Conservation (phyloP, 176 grass and related monocot species). For the Oryza meridionalis region DNA sequence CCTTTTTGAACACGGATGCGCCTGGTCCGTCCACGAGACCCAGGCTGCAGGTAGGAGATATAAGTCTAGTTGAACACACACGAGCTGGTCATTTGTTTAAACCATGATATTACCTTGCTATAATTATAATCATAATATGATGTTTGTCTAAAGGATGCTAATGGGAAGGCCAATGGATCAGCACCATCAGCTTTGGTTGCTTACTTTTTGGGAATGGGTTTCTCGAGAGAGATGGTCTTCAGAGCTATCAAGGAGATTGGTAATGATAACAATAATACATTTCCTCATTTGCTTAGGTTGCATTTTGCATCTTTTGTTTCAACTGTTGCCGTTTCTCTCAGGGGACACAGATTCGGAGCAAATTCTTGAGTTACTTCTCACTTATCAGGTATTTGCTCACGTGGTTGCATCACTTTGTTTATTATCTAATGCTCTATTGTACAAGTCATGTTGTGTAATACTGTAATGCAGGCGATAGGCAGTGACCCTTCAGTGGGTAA, state of each 20-base stretch:
- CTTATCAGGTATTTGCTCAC: constrained; percentile 51
- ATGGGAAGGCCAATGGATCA: constrained; percentile 27
- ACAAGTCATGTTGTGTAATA: neutral
- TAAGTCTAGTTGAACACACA: neutral
- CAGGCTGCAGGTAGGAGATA: constrained; percentile 23
- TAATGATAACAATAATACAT: constrained; percentile 30
- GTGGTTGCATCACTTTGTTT: constrained; percentile 21
- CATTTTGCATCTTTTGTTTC: constrained; percentile 33
- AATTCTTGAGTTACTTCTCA: constrained; percentile 74
- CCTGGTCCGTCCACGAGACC: constrained; percentile 10
- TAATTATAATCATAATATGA: constrained; percentile 9
- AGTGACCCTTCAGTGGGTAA: too few species aligned
- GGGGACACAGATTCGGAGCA: constrained; percentile 64
- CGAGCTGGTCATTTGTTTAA: constrained; percentile 1
- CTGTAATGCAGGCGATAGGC: too few species aligned
- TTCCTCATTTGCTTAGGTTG: constrained; percentile 26
- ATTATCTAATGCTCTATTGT: constrained; percentile 24
- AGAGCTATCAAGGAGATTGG: constrained; percentile 58
- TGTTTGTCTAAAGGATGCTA: constrained; percentile 46
- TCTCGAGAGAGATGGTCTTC: constrained; percentile 48
- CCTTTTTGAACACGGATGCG: constrained; percentile 20
- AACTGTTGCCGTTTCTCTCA: constrained; percentile 40
- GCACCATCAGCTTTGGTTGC: constrained; percentile 35
- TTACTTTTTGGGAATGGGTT: constrained; percentile 63
- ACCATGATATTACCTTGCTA: constrained; percentile 29